phyloP scores from a whole-genome alignment of 345 rosid species.

The Clarkia xantiana region DNA sequence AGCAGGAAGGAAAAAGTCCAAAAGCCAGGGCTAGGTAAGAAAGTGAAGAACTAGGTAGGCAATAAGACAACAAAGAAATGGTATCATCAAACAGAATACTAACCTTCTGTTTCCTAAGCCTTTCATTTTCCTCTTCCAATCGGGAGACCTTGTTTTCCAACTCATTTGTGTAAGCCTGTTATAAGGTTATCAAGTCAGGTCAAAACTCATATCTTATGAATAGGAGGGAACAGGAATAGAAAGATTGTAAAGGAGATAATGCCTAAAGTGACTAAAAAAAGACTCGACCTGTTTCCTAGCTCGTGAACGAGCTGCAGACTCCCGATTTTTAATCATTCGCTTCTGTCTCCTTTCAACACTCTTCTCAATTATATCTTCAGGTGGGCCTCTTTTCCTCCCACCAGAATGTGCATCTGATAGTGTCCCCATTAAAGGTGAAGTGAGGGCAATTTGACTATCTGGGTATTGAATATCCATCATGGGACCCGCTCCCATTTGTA shows the following conservation, averaged over 20 bases:
- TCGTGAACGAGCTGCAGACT: constrained; percentile 97
- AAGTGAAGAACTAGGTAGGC: too few species aligned
- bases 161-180: constrained; percentile 92
- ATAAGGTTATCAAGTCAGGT: constrained; percentile 9
- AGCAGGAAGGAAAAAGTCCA: too few species aligned
- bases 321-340: constrained; percentile 95
- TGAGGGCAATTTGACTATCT: constrained; percentile 49
- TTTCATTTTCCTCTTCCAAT: constrained; percentile 88
- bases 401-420: constrained; percentile 60
- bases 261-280: constrained; percentile 1
- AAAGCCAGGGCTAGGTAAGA: too few species aligned
- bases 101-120: constrained; percentile 79
- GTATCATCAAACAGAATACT: too few species aligned
- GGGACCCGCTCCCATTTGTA: constrained; percentile 30
- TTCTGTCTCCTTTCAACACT: constrained; percentile 89
- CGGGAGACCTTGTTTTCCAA: constrained; percentile 84
- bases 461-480: constrained; percentile 59
- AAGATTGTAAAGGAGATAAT: not conserved
- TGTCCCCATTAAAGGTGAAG: constrained; percentile 68
- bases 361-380: constrained; percentile 57
- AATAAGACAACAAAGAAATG: too few species aligned
- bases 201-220: constrained; percentile 1
- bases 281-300: constrained; percentile 76
- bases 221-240: not conserved
- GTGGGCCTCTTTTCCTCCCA: constrained; percentile 64